Conservation (phyloP, 75 land plant species). For the Isoetes taiwanensis region DNA sequence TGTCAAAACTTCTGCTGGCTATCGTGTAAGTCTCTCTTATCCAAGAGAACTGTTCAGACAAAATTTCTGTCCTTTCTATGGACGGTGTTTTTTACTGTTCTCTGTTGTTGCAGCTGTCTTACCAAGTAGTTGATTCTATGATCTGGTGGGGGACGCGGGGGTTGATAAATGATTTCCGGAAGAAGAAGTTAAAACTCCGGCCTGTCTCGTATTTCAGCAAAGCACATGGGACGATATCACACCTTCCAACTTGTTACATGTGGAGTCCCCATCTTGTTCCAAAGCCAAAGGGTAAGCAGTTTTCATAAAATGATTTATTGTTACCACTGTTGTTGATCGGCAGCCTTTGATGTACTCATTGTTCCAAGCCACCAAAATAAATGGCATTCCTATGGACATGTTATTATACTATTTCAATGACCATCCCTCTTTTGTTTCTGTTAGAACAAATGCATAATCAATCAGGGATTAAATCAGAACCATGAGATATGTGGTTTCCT, state of each 20-base stretch:
- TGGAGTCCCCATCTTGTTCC: slow-evolving; percentile 99
- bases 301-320: neutral
- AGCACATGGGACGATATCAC: slow-evolving; percentile 54
- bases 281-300: slow-evolving; percentile 69
- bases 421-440: too few species aligned
- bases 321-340: too few species aligned
- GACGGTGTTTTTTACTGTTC: neutral
- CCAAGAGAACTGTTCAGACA: neutral
- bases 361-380: too few species aligned
- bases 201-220: slow-evolving; percentile 93
- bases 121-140: slow-evolving; percentile 92
- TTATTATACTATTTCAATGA: too few species aligned
- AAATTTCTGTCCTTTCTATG: too few species aligned
- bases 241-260: slow-evolving; percentile 84
- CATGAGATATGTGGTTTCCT: too few species aligned
- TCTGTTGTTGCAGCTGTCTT: slow-evolving; percentile 56
- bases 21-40: slow-evolving; percentile 47
- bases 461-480: too few species aligned
- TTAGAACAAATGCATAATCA: too few species aligned
- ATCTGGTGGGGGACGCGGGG: slow-evolving; percentile 95
- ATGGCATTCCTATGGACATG: too few species aligned
- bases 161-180: slow-evolving; percentile 76
- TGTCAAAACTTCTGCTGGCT: slow-evolving; percentile 67
- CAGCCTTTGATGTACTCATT: too few species aligned
- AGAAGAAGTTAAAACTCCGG: slow-evolving; percentile 83